Evolutionary conservation across 1,139 yeast species (phyloP).

Genomic region (Debaryomyces subglobosus): DNA sequence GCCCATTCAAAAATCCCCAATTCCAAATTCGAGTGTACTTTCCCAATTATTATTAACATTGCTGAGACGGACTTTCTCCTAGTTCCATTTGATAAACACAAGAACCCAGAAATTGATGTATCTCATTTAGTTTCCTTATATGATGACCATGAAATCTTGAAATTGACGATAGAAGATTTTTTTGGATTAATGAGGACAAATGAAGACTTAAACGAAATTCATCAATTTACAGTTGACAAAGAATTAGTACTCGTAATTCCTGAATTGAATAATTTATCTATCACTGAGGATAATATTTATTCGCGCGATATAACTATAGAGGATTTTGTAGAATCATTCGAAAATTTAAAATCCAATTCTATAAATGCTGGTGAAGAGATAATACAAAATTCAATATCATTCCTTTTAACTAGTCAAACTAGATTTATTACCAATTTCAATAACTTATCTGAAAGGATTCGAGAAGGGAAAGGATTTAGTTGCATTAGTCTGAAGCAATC

Average conservation of each 20-base stretch:
- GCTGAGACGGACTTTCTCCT: conserved; percentile 30
- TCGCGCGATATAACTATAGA: conserved; percentile 31
- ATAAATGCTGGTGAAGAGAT: conserved; percentile 16
- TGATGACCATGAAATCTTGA: conserved; percentile 22
- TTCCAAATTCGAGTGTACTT: neutral
- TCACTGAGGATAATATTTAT: conserved; percentile 46
- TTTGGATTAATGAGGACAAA: conserved; percentile 31
- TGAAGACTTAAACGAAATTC: conserved; percentile 31
- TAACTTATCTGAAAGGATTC: conserved; percentile 26
- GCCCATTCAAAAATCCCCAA: neutral
- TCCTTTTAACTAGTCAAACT: conserved; percentile 29
- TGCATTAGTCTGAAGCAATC: neutral
- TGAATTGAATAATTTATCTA: conserved; percentile 32
- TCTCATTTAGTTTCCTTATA: conserved; percentile 27
- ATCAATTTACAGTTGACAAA: conserved; percentile 27
- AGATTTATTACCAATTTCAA: conserved; percentile 40
- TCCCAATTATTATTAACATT: conserved; percentile 25
- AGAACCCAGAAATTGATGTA: conserved; percentile 11
- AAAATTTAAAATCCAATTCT: conserved; percentile 26
- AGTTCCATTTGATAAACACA: conserved; percentile 22
- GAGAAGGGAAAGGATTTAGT: conserved; percentile 22
- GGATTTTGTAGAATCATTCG: conserved; percentile 37
- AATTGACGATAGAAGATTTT: conserved; percentile 27
- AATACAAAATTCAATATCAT: conserved; percentile 25
- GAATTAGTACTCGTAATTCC: conserved; percentile 38